Percentiles rank a stretch among this genome's conserved stretches.
These are phyloP conservation scores for Vaccinium vitisidaea DNA, from an alignment of 148 eudicot species.

Conservation along the genomic window DNA sequence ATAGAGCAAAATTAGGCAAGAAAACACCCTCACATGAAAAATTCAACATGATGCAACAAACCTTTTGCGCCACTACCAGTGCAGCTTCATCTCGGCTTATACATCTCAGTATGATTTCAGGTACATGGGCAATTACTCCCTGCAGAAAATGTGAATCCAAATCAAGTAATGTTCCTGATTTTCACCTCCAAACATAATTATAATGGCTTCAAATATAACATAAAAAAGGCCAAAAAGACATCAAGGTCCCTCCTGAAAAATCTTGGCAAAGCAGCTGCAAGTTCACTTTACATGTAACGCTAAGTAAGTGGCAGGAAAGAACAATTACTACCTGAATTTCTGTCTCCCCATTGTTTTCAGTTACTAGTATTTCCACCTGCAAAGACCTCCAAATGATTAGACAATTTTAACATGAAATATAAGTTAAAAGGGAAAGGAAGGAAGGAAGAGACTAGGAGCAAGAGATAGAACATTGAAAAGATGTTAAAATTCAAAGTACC, in stretches of 20 bases:
- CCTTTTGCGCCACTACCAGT: constrained; percentile 84
- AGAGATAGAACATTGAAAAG: neutral
- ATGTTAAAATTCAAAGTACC: neutral
- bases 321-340: constrained; percentile 59
- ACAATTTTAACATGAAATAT: neutral
- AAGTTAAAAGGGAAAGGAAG: neutral
- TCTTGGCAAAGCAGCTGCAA: neutral
- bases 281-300: neutral
- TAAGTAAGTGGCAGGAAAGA: neutral
- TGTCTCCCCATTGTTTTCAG: constrained; percentile 50
- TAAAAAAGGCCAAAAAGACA: neutral
- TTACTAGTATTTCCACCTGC: constrained; percentile 59
- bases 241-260: neutral
- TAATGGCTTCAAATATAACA: neutral
- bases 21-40: neutral
- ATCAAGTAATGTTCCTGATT: neutral
- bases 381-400: constrained; percentile 5
- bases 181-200: neutral
- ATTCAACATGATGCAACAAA: constrained; percentile 12
- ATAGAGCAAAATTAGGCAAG: neutral
- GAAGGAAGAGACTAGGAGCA: neutral
- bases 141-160: constrained; percentile 6
- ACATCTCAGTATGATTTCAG: constrained; percentile 58
- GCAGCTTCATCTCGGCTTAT: constrained; percentile 85
- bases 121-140: constrained; percentile 45